Evolutionary conservation across 305 asterid species (phyloP), one percentile per base, ranked within the genome.

Genomic region (Fraxinus sp.): DNA sequence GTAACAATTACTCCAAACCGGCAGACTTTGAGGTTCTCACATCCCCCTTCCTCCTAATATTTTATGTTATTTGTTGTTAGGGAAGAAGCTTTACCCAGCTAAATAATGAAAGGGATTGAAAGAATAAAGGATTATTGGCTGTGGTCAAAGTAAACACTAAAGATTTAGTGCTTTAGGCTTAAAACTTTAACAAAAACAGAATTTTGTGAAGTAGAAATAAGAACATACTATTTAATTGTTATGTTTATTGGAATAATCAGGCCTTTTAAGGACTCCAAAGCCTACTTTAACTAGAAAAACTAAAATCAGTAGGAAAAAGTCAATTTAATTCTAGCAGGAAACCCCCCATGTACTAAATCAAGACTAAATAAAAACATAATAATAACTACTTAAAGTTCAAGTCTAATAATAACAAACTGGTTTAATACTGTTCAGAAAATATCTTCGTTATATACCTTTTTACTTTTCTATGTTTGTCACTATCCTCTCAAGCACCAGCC

Each of bases 1-100:
- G 97, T 86, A 88, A 89, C 84, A 95, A 93, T 52, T 95, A 80
- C 80, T 93, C 95, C 83, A 92, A 89, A 83, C 99, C 98, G 72
- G 97, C 99, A 77, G 87, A 89, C 81, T 94, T 94, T 79, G 91
- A 94, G 98, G 99, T 95, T 85, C 68, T 66, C 84, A 79, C 36
- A 78, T 70, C 70, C 72, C 78, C 72, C 32, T 30, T 30, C 0
- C 35, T 8, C 16, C 36, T 24, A 64, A 26, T 66, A 66, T 66
- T 26, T 66, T 8, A 3, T 24, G n/a, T 66, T 24, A 28, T 66
- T 26, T 66, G 7, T 66, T 10, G 74, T 18, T 20, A n/a, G 66
- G 66, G 28, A 66, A 66, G 74, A 66, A 66, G 6, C 74, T 66
- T 26, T 66, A 26, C 33, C 14, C 36, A 10, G 74, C 74, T 66